Base-by-base conservation (phyloP, 192 early-diverging fungal genomes). In the Backusella sp. region DNA sequence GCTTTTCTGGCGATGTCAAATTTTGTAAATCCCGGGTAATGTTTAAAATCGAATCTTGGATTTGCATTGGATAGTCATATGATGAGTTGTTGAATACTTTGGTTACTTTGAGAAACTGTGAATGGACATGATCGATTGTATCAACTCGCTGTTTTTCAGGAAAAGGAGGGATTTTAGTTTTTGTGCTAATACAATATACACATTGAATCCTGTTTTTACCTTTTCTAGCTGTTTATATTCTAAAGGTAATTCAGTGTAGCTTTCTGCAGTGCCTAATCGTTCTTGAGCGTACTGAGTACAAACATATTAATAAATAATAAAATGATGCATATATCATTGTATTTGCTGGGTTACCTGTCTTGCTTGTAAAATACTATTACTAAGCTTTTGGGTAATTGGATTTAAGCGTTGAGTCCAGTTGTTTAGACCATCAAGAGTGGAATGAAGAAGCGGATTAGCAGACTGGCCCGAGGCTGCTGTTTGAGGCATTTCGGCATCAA, bases 81-180 rank as follows among this genome's bases (percentile, higher is more conserved):
- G 56, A 62, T 62, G 56, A 62, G 56, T 62, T 62, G 23, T 62
- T 62, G 21, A 62, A 62, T 62, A 62, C 56, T 62, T 62, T 62
- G 21, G 56, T 62, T 8, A 28, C 56, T 28, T 62, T 62, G 56
- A 62, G 56, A 62, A 62, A 62, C 23, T 62, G 56, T 62, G 56
- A 62, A 12, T 62, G 26, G 4, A 62, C 26, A 62, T 62, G 21
- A 28, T 62, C 56, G 9, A 62, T 12, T 4, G 23, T 28, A 28
- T 62, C 56, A 5, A 62, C 4, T 9, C 56, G 56, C 56, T 42
- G 3, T 62, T 62, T 62, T 39, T 39, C 37, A 39, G 11, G 37
- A 39, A 39, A 59, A 26, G 11, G 26, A 14, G 9, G 11, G 26
- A 62, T 1, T 0, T 12, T 23, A 62, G 56, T 9, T 12, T n/a